phyloP scores from a whole-genome alignment of 2,329 filamentous ascomycete species.

The Byssothecium circinans region DNA sequence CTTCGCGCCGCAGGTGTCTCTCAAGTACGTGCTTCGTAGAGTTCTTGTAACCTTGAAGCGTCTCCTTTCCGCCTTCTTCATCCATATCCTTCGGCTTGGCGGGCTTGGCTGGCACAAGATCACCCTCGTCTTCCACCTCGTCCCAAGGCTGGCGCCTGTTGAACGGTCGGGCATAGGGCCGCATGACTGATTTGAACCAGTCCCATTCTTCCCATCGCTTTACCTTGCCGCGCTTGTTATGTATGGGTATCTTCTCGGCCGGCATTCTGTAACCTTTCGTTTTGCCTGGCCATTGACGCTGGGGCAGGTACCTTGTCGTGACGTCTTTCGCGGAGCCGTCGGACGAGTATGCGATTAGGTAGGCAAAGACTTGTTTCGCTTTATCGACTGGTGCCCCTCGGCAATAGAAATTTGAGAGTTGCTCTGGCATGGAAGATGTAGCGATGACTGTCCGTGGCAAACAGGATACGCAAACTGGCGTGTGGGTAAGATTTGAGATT shows the following conservation, averaged over 20 bases:
- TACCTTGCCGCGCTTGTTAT: slow-evolving; percentile 76
- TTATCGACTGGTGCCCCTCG: slow-evolving; percentile 81
- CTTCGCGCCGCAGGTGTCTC: slow-evolving; percentile 86
- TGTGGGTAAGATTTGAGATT: slow-evolving; percentile 77
- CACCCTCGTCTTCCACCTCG: slow-evolving; percentile 74
- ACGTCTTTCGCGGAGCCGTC: slow-evolving; percentile 94
- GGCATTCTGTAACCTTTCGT: slow-evolving; percentile 84
- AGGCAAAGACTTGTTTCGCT: slow-evolving; percentile 85
- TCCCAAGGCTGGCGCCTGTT: slow-evolving; percentile 68
- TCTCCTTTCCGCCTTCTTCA: slow-evolving; percentile 70
- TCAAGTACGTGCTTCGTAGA: slow-evolving; percentile 83
- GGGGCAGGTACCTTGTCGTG: slow-evolving; percentile 85
- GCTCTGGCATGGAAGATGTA: slow-evolving; percentile 69
- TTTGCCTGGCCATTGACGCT: slow-evolving; percentile 79
- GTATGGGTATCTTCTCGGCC: slow-evolving; percentile 76
- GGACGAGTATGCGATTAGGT: slow-evolving; percentile 77
- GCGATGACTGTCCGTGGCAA: slow-evolving; percentile 49
- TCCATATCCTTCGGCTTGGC: slow-evolving; percentile 66
- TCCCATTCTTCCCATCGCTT: slow-evolving; percentile 76
- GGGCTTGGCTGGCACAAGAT: slow-evolving; percentile 71
- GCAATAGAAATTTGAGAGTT: slow-evolving; percentile 76
- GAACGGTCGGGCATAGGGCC: slow-evolving; percentile 64
- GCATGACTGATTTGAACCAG: slow-evolving; percentile 85
- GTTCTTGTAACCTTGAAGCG: slow-evolving; percentile 83
- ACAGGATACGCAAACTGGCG: slow-evolving; percentile 77